Evolutionary conservation across 768 basidiomycete genomes (phyloP), one percentile per base, ranked within the genome.

Genomic region (Pleurotus tuber-regium): DNA sequence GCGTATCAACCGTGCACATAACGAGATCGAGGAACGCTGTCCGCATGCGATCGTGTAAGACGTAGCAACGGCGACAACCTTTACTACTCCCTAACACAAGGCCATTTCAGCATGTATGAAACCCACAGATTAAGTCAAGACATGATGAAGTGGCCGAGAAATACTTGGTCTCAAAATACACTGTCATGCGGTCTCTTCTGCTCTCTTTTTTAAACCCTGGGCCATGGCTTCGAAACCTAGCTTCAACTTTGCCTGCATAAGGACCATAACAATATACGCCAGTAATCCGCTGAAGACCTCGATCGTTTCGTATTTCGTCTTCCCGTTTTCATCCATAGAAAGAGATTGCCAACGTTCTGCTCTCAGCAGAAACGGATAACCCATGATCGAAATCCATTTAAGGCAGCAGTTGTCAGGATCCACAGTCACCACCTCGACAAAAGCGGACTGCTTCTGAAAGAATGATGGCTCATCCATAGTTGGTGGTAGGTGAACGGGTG

Each of bases 261-360:
- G 70, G 33, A 70, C 66, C 56, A 69, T 72, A 47, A 86, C 64
- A 8, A 81, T 1, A 57, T 84, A 82, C 30, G 84, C 84, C 9
- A 79, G 49, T 1, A 76, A 14, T 0, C 85, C 85, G 14, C 65
- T 64, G 46, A 87, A 88, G 24, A 80, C 81, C 59, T 85, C 84
- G 7, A 74, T 64, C 4, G 77, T 80, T 64, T 88, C 84, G 55
- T 89, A 89, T 42, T 72, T 75, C 24, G 84, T 86, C 57, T 70
- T 68, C 57, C 78, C 76, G 30, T 76, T 80, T 1, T 69, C 72
- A 33, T 72, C 77, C 7, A 75, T 69, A 25, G 69, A 77, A 47
- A 89, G 62, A 51, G 70, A 70, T 64, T 89, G 87, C 86, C 85
- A 88, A 12, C 87, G 74, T 53, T 81, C 78, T 2, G 78, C 66